Evolutionary conservation across 306 rosid species (phyloP).

Genomic region (Luffa aegyptiaca): DNA sequence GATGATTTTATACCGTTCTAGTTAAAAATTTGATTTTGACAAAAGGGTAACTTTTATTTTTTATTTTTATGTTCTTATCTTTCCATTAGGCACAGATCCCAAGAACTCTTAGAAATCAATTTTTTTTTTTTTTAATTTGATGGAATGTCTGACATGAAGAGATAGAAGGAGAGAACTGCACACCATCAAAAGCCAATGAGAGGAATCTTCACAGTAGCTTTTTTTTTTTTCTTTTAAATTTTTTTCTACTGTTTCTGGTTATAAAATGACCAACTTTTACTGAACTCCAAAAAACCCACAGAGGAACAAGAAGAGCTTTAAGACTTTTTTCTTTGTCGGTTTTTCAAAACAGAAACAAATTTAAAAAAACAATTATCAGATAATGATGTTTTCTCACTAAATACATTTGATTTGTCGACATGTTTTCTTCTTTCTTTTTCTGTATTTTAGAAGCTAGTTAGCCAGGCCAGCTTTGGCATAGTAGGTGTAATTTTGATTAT

Average conservation of each 20-base stretch:
- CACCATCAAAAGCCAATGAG: not conserved
- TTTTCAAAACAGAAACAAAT: not conserved
- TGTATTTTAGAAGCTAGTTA: not conserved
- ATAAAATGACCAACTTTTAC: not conserved
- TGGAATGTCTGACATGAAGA: slow-evolving; percentile 48
- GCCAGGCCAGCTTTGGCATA: not conserved
- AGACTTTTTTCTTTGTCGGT: not conserved
- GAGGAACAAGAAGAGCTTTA: not conserved
- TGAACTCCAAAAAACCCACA: not conserved
- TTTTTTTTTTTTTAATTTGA: slow-evolving; percentile 28
- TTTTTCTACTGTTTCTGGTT: not conserved
- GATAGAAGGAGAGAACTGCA: slow-evolving; percentile 3
- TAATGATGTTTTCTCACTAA: not conserved
- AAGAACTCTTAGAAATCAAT: slow-evolving; percentile 39
- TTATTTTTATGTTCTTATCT: slow-evolving; percentile 2
- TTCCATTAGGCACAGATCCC: slow-evolving; percentile 62
- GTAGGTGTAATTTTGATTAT: not conserved
- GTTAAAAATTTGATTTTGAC: not conserved
- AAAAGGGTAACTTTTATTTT: slow-evolving; percentile 1
- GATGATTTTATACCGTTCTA: too few species aligned
- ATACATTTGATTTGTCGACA: not conserved
- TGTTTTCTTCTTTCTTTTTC: not conserved
- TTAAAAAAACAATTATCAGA: not conserved
- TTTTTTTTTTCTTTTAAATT: not conserved
- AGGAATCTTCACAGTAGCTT: slow-evolving; percentile 57